Evolutionary conservation across 192 early-diverging fungal genomes (phyloP), one percentile per base, ranked within the genome.

Genomic region (Spizellomyces punctatus): DNA sequence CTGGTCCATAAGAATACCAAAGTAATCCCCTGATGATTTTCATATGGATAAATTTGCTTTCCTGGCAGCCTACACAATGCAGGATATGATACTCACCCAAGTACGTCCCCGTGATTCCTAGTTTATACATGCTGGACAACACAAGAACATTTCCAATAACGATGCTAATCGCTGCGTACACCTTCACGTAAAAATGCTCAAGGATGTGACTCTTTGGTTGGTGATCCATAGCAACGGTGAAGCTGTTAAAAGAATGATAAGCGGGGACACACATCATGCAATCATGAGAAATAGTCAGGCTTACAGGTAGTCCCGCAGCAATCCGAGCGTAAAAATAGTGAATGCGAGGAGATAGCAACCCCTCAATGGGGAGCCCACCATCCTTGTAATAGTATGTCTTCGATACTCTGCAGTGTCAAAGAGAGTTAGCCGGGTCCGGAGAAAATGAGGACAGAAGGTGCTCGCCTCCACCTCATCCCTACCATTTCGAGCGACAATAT

Each of bases 91-190:
- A 45, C 81, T 81, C 85, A 89, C 90, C 90, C 8, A 96, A 77
- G 73, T 94, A 96, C 36, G 95, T 96, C 64, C 95, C 95, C 14
- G 92, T 94, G 61, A 96, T 82, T 59, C 95, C 95, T 19, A 96
- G 82, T 47, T 85, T 86, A 72, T 83, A 94, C 88, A 94, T 96
- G 54, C 92, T 94, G 21, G 90, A 87, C 19, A 92, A 61, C 4
- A 96, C 94, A 66, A 95, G 85, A 17, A 86, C 63, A 79, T 89
- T 93, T 10, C 95, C 94, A 17, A 82, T 42, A 42, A 89, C 78
- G 22, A 79, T 41, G 48, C 67, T 59, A 7, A 59, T 67, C 0
- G 85, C 91, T 17, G 69, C 72, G 47, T 83, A 63, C 6, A 74
- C 62, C 57, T 88, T 81, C 58, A 91, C 76, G 8, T 72, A 42